A percentile compares a stretch with the other conserved stretches of the same genome.
Conservation (phyloP, 2,329 filamentous ascomycete species). For the Aspergillus brasiliensis region DNA sequence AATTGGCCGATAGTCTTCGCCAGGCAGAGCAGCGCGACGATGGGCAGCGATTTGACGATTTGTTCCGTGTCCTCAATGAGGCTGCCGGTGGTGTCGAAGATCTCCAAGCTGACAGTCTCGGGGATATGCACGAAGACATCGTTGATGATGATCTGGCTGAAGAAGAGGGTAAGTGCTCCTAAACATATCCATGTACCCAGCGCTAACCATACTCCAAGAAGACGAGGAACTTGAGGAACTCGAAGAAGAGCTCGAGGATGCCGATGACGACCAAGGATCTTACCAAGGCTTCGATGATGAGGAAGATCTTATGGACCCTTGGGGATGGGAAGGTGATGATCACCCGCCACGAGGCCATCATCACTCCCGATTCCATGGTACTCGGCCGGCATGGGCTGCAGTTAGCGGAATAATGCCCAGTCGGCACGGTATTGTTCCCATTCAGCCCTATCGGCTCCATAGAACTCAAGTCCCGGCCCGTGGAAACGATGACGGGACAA, state of each 20-base stretch:
- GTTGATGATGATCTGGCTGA: constrained; percentile 61
- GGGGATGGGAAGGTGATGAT: constrained; percentile 59
- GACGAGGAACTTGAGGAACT: constrained; percentile 56
- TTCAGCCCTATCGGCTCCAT: constrained; percentile 49
- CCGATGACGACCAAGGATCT: constrained; percentile 48
- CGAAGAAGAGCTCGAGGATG: constrained; percentile 49
- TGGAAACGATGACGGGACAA: constrained; percentile 75
- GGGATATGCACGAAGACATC: constrained; percentile 49
- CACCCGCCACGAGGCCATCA: constrained; percentile 48
- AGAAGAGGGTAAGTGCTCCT: constrained; percentile 53
- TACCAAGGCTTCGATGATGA: constrained; percentile 44
- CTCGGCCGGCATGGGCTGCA: constrained; percentile 65
- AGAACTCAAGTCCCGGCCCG: constrained; percentile 52
- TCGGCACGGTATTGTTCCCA: constrained; percentile 45
- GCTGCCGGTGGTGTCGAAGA: constrained; percentile 46
- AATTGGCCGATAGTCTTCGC: constrained; percentile 41
- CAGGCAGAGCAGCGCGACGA: constrained; percentile 45
- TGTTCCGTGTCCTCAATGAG: constrained; percentile 48
- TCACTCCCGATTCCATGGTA: constrained; percentile 58
- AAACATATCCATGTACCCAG: background rate
- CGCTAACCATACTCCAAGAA: constrained; percentile 52
- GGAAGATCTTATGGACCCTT: constrained; percentile 45
- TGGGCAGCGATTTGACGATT: constrained; percentile 48
- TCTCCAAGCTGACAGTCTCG: constrained; percentile 48
- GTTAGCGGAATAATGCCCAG: constrained; percentile 61